Conservation (phyloP, 2,329 filamentous ascomycete genomes). For the Dactylella cylindrospora region DNA sequence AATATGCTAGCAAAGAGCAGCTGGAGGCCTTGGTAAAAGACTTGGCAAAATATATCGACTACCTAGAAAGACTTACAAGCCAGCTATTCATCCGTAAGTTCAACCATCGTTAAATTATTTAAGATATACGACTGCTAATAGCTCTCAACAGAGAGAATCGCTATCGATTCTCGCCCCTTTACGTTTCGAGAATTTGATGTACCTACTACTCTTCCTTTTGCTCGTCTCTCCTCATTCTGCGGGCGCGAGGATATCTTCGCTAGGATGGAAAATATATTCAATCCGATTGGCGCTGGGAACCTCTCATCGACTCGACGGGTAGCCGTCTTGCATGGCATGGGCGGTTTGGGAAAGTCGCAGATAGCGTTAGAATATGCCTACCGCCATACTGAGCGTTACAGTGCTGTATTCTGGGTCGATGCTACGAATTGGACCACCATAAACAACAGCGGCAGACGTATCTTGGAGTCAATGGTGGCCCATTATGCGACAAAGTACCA, state of each 20-base stretch:
- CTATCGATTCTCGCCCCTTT: too few species aligned
- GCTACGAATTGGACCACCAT: slow-evolving; percentile 20
- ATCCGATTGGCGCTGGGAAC: not conserved
- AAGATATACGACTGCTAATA: too few species aligned
- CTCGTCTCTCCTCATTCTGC: slow-evolving; percentile 26
- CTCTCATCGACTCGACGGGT: not conserved
- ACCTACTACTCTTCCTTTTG: slow-evolving; percentile 23
- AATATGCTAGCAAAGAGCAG: not conserved
- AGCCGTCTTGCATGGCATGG: slow-evolving; percentile 37
- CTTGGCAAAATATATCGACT: not conserved
- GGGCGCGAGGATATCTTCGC: slow-evolving; percentile 31
- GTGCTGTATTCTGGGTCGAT: slow-evolving; percentile 36
- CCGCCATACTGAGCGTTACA: slow-evolving; percentile 27
- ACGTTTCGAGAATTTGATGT: slow-evolving; percentile 16
- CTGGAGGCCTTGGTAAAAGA: not conserved
- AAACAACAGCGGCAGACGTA: slow-evolving; percentile 12
- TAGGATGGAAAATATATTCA: slow-evolving; percentile 17
- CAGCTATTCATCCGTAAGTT: not conserved
- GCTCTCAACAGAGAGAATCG: too few species aligned
- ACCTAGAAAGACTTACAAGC: not conserved
- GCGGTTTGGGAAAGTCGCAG: slow-evolving; percentile 43
- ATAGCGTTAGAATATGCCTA: slow-evolving; percentile 43
- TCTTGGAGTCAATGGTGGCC: slow-evolving; percentile 23
- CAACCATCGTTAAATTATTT: too few species aligned
- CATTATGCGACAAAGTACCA: slow-evolving; percentile 28